Evolutionary conservation across 345 rosid genomes (phyloP), one percentile per base, ranked within the genome.

Genomic region (Nasturtium officinale): DNA sequence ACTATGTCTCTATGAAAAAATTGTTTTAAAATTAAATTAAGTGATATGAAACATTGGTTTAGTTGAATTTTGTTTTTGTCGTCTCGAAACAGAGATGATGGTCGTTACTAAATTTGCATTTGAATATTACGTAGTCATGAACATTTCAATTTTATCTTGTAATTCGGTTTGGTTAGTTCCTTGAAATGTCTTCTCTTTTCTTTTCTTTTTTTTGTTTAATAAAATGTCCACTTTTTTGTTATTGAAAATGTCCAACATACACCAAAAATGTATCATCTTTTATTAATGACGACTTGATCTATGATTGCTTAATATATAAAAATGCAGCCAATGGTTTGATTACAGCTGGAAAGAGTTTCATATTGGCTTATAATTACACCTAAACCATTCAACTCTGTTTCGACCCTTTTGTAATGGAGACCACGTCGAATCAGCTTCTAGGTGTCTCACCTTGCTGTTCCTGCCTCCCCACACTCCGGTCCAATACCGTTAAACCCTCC

Each of bases 381-480:
- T 23, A 43, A 73, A 42, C 46, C 61, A 3, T 52, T 28, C 26
- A 18, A 48, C 52, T 73, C 65, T 48, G 71, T 65, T 73, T 23
- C 35, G 45, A 26, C 7, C 21, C 53, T 74, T 66, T 48, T 3
- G 67, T 2, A 13, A 75, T 75, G 79, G 74, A 46, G 65, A 15
- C 48, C 51, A 76, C 77, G 62, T 53, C 83, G 28, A 16, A 23
- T 26, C 72, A 35, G 4, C 71, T 82, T 20, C 63, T 75, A 6
- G 5, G 63, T 2, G 61, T 59, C 51, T 67, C 81, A 0, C 61
- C 85, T 56, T 66, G 82, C 78, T 84, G 86, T 68, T 84, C 69
- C 80, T 79, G 83, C 64, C 78, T 89, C 77, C 84, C 86, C 35
- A 56, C 79, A 74, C 75, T 82, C 78, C 56, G 50, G 33, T 72